phyloP scores from a whole-genome alignment of 2,329 filamentous ascomycete genomes.

The Colletotrichum navitas region DNA sequence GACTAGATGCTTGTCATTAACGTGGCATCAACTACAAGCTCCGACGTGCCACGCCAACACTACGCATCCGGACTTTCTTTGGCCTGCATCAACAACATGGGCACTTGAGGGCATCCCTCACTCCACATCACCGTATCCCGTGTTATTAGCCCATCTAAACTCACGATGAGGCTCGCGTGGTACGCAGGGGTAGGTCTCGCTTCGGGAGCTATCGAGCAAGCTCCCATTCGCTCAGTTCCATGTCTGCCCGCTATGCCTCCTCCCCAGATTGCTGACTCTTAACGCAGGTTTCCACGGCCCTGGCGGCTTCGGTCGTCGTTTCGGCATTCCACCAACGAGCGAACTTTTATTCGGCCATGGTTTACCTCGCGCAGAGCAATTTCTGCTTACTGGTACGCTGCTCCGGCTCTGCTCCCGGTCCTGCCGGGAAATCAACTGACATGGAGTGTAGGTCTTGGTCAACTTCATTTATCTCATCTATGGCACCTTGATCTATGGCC shows the following conservation, averaged over 20 bases:
- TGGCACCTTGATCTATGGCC: constrained; percentile 83
- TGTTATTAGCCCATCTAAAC: constrained; percentile 45
- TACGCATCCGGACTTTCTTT: constrained; percentile 30
- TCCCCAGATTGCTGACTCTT: constrained; percentile 38
- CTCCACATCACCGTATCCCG: constrained; percentile 38
- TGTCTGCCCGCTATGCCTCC: background rate
- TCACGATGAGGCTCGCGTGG: constrained; percentile 70
- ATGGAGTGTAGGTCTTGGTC: constrained; percentile 78
- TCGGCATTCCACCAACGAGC: constrained; percentile 94
- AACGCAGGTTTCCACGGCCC: constrained; percentile 80
- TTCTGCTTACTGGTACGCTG: constrained; percentile 86
- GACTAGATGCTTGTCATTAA: constrained; percentile 45
- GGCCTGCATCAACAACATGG: constrained; percentile 50
- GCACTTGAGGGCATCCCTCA: constrained; percentile 49
- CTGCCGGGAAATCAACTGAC: constrained; percentile 14
- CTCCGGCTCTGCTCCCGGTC: constrained; percentile 1
- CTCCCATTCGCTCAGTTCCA: constrained; percentile 19
- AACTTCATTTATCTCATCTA: constrained; percentile 90
- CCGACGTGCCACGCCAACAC: constrained; percentile 32
- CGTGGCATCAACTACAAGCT: constrained; percentile 50
- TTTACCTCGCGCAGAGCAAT: constrained; percentile 96
- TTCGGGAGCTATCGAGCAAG: constrained; percentile 13
- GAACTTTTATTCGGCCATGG: constrained; percentile 98
- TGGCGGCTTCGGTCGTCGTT: constrained; percentile 85
- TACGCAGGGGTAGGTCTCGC: constrained; percentile 68